Conservation (phyloP, 805 yeast genomes). For the Lipomyces kockii region DNA sequence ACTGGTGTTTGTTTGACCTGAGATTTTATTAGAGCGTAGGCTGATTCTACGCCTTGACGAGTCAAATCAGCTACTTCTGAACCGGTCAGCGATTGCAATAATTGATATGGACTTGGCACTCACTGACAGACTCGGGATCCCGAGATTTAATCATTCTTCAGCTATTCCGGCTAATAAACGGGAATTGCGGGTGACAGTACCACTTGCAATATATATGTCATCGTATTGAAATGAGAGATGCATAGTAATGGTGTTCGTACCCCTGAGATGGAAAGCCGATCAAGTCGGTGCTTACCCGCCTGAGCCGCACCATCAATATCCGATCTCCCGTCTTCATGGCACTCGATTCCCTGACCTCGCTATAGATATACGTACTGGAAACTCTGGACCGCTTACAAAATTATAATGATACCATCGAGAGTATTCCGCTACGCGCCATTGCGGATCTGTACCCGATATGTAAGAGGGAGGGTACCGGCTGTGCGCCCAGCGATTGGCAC, state of each 20-base stretch:
- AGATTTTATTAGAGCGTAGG: slow-evolving; percentile 14
- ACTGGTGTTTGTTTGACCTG: slow-evolving; percentile 22
- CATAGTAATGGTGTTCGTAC: too few relatives aligned
- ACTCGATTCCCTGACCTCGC: too few relatives aligned
- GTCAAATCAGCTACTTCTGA: slow-evolving; percentile 4
- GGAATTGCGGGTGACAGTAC: not conserved
- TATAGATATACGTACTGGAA: not conserved
- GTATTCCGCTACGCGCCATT: not conserved
- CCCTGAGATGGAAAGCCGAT: too few relatives aligned
- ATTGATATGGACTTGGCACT: not conserved
- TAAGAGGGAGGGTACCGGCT: not conserved
- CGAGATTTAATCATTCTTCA: slow-evolving; percentile 5
- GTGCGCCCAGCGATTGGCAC: not conserved
- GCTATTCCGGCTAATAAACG: not conserved
- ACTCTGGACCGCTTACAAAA: not conserved
- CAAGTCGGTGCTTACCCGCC: too few relatives aligned
- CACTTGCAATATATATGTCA: too few relatives aligned
- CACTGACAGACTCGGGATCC: not conserved
- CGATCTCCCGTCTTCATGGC: too few relatives aligned
- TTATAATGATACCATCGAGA: not conserved
- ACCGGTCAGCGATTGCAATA: not conserved
- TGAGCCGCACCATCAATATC: too few relatives aligned
- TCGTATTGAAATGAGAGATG: too few relatives aligned
- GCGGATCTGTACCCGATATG: not conserved
- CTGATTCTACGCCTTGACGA: slow-evolving; percentile 21